These are phyloP conservation scores for Labyrinthula sp. DNA, from an alignment of 352 stramenopile species.

Conservation along the genomic window DNA sequence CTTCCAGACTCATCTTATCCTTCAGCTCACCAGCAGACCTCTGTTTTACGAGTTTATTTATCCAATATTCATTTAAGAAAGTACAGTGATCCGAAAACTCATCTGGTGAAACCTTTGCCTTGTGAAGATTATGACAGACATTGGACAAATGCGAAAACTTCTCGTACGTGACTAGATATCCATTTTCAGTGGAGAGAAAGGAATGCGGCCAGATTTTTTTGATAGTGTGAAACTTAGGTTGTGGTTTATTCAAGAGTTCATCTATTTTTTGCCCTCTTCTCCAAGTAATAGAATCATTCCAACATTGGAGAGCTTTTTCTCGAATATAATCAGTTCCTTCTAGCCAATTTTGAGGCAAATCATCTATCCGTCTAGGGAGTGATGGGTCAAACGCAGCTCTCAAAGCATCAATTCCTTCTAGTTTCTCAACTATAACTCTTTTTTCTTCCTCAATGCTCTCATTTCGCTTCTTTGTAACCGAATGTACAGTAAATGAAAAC, in stretches of 20 bases:
- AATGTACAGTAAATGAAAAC: too few species aligned
- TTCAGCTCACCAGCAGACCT: too few species aligned
- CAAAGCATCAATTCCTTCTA: too few species aligned
- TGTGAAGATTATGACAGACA: conserved; percentile 10
- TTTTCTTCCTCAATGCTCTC: too few species aligned
- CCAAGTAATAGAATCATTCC: conserved; percentile 13
- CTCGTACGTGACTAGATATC: conserved; percentile 19
- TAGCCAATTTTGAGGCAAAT: conserved; percentile 25
- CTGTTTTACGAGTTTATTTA: conserved; percentile 25
- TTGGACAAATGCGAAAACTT: conserved; percentile 8
- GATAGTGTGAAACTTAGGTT: conserved; percentile 20
- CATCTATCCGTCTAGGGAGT: too few species aligned
- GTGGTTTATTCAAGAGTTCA: conserved; percentile 5
- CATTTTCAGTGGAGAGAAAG: conserved; percentile 11
- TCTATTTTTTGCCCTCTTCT: conserved; percentile 12
- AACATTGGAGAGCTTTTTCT: conserved; percentile 18
- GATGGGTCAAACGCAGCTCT: too few species aligned
- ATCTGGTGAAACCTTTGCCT: conserved; percentile 5
- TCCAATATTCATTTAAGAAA: conserved; percentile 28
- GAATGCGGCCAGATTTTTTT: conserved; percentile 15
- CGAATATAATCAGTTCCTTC: conserved; percentile 21
- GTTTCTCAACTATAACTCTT: too few species aligned
- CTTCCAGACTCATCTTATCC: too few species aligned
- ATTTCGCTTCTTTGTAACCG: too few species aligned
- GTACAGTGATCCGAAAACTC: conserved; percentile 21